Conservation (phyloP, 345 rosid genomes). For the Eucalyptus melliodora region DNA sequence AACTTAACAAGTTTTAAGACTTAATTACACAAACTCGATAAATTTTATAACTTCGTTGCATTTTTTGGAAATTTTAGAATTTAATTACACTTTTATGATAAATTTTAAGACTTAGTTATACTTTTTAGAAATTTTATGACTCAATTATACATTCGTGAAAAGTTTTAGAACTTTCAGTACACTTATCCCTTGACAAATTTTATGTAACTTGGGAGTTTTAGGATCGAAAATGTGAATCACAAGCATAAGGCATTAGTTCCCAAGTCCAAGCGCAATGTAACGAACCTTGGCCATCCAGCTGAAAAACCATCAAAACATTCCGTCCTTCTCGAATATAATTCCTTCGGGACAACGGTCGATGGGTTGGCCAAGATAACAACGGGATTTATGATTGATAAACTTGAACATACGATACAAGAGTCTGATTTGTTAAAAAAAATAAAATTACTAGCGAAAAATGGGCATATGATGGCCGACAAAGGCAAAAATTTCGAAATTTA, state of each 20-base stretch:
- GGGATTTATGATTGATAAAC: background rate
- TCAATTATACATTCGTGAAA: fast-evolving
- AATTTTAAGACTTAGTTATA: fast-evolving
- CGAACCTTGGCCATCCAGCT: background rate
- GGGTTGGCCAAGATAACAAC: background rate
- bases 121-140: fast-evolving
- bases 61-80: no score
- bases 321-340: fast-evolving
- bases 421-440: background rate
- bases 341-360: background rate
- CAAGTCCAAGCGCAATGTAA: fast-evolving
- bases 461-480: background rate
- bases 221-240: background rate
- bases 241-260: background rate
- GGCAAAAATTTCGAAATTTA: no score
- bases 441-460: background rate
- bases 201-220: background rate
- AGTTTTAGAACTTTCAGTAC: no score
- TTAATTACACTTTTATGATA: no score
- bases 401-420: background rate
- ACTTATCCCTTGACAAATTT: background rate
- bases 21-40: no score
- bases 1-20: no score
- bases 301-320: background rate
- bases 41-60: no score